Percentiles rank a stretch among this genome's conserved stretches.
Evolutionary conservation across 2,329 filamentous ascomycete genomes (phyloP).

Genomic region (Hypoxylon sp.): DNA sequence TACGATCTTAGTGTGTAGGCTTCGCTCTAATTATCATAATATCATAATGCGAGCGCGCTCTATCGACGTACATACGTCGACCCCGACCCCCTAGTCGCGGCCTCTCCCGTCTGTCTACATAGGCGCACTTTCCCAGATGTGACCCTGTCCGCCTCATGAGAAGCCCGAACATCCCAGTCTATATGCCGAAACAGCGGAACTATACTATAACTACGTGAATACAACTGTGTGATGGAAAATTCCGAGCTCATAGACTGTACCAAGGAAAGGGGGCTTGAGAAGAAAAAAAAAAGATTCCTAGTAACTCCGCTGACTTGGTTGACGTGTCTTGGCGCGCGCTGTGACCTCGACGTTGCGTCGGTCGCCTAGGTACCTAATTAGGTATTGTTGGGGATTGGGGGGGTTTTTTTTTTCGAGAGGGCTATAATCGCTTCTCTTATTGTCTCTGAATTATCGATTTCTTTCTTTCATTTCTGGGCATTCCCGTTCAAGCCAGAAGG

Average conservation of each 20-base stretch:
- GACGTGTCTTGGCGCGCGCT: constrained; percentile 28
- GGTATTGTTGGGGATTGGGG: constrained; percentile 13
- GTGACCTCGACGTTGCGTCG: constrained; percentile 26
- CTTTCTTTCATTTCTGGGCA: constrained; percentile 28
- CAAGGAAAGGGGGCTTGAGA: constrained; percentile 4
- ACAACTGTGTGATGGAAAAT: constrained; percentile 3
- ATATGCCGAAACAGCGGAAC: constrained; percentile 36
- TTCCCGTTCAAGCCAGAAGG: constrained; percentile 3
- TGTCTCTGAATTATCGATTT: constrained; percentile 31
- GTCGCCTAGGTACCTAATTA: constrained; percentile 5
- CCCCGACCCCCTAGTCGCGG: background rate
- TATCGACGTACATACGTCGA: constrained; percentile 1
- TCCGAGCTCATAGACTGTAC: constrained; percentile 12
- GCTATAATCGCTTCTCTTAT: background rate
- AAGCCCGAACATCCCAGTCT: constrained; percentile 36
- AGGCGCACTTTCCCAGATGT: constrained; percentile 21
- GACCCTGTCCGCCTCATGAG: constrained; percentile 5
- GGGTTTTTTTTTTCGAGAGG: background rate
- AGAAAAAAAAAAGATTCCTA: constrained; percentile 9
- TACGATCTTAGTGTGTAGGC: constrained; percentile 2
- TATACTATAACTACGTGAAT: constrained; percentile 28
- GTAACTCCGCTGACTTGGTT: background rate
- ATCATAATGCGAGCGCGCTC: background rate
- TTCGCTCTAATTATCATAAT: background rate
- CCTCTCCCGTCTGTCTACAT: constrained; percentile 18